Evolutionary conservation across 306 rosid genomes (phyloP), one percentile per base, ranked within the genome.

Genomic region (Purshia tridentata): DNA sequence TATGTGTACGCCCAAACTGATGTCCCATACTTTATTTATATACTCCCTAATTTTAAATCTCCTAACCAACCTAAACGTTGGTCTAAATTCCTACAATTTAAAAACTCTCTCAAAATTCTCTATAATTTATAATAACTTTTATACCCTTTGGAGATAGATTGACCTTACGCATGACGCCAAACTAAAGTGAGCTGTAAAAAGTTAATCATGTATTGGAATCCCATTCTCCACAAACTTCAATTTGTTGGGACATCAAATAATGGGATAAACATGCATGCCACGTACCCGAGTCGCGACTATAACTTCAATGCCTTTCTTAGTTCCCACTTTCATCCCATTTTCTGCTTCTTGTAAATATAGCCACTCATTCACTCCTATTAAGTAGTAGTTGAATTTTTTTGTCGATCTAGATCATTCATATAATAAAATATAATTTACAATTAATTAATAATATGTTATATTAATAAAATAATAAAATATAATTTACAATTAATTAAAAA

Each of bases 161-260:
- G 65, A 22, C 65, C 74, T 54, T 52, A 59, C 58, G 68, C 67
- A 67, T 72, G 76, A 72, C 72, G 81, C 81, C 80, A 66, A 74
- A 71, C 4, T 19, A 59, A 61, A 73, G 50, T 74, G 74, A 77
- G 78, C 77, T 54, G 75, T 60, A 23, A 66, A 77, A 85, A 68
- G 20, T 57, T 35, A 65, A 56, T 64, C 35, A 29, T 65, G 75
- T 78, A 83, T 64, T 76, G 83, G 92, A 88, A 85, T 88, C 88
- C 77, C 84, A 84, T 86, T 86, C 88, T 86, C 93, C 88, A 76
- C 83, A 78, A 70, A 69, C 86, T 47, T 72, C 51, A 45, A 54
- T 72, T 78, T 71, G 76, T 81, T 77, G 77, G 75, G 74, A 76
- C 62, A 65, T 51, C 69, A 15, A 66, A 50, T 18, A 75, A 79